Evolutionary conservation across 2,329 filamentous ascomycete genomes (phyloP), one percentile per base, ranked within the genome.

Genomic region (Thelonectria rubi): DNA sequence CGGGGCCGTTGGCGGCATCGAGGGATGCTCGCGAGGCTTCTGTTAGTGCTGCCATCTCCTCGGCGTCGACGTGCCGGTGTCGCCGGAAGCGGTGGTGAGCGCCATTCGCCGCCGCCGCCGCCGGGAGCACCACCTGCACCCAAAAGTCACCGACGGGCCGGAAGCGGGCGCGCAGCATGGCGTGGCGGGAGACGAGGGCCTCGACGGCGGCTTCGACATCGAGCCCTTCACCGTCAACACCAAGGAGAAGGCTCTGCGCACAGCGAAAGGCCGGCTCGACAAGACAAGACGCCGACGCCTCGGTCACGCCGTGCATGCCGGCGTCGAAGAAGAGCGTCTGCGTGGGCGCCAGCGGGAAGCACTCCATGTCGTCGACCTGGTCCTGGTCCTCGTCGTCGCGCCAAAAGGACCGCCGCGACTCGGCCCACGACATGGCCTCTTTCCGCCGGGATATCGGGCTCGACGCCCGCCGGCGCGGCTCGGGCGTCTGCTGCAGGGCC

Each of bases 311-410:
- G 5, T 79, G 79, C 70, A 82, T 79, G 2, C 75, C 71, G 0
- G 81, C 82, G 63, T 82, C 76, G 53, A 86, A 84, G 67, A 83
- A 84, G 4, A 86, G 74, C 56, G 81, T 80, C 71, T 86, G 84
- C 79, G 85, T 85, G 3, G 83, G 79, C 1, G 83, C 82, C 10
- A 86, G 75, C 10, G 80, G 79, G 63, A 84, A 85, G 32, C 65
- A 67, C 62, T 72, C 73, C 50, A 71, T 52, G 11, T 75, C 74
- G 18, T 78, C 77, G 14, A 58, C 7, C 26, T 56, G 21, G 21
- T 47, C 45, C 30, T 45, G 24, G n/a, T 60, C 32, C 10, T 40
- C 55, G 39, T 76, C 68, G 21, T 77, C 78, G 32, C 72, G 74
- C 66, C 75, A 74, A 17, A 72, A 69, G 9, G 62, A 60, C 39